These are phyloP conservation scores for Cicer bijugum DNA, from an alignment of 306 rosid species.

Conservation along the genomic window DNA sequence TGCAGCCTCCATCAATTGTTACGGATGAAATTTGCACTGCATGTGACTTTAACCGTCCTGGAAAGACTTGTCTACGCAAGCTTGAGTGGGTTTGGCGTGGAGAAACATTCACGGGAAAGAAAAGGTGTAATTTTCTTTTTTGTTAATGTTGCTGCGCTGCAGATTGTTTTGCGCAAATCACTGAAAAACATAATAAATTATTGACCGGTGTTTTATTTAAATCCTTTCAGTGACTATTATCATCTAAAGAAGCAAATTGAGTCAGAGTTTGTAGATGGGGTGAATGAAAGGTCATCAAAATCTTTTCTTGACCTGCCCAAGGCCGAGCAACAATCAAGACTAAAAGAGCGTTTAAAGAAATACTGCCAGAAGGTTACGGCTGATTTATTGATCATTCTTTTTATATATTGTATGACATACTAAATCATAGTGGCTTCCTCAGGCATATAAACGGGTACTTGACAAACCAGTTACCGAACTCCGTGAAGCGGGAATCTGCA, in stretches of 20 bases:
- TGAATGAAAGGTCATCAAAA: constrained; percentile 60
- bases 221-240: constrained; percentile 80
- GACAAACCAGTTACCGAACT: constrained; percentile 89
- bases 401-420: constrained; percentile 43
- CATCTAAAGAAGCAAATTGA: constrained; percentile 93
- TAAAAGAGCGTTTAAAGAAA: constrained; percentile 90
- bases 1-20: constrained; percentile 94
- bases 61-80: constrained; percentile 88
- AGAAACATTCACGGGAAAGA: constrained; percentile 84
- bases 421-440: constrained; percentile 48
- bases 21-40: constrained; percentile 97
- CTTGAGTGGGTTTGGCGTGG: constrained; percentile 99
- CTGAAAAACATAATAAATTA: constrained; percentile 40
- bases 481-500: constrained; percentile 97
- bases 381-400: constrained; percentile 38
- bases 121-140: constrained; percentile 57
- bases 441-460: constrained; percentile 95
- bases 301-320: constrained; percentile 93
- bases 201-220: constrained; percentile 42
- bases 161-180: constrained; percentile 24
- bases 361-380: constrained; percentile 90
- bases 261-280: constrained; percentile 79
- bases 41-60: constrained; percentile 98
- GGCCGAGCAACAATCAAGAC: constrained; percentile 79
- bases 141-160: constrained; percentile 27